Base-by-base conservation (phyloP, 306 rosid genomes). In the Dalbergia oliveri region DNA sequence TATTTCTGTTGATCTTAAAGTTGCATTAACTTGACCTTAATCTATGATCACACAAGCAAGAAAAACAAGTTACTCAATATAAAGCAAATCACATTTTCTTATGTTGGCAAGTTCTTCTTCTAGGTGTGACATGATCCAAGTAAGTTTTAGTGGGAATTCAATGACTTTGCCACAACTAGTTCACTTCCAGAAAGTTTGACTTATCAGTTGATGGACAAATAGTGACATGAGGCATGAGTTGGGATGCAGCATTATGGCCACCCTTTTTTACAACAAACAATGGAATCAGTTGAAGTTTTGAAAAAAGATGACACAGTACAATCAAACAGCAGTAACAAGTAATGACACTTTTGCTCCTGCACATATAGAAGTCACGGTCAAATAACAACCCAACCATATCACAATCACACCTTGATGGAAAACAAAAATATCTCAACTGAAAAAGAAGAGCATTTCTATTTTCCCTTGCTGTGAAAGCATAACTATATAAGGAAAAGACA, bases 221-320 rank as follows among this genome's bases (percentile, higher is more conserved):
- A 65, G 63, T 79, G 73, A 66, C 66, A 66, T 62, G 33, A 54
- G 60, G 51, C 45, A 62, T 73, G 81, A 79, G 75, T 80, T 82
- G 81, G 65, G 74, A 65, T 60, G 58, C 60, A 81, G 44, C 57
- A 58, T 77, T 64, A 77, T 79, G 59, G 4, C 70, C 69, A 80
- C 75, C 83, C 6, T 74, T 82, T 77, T 76, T 78, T 83, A 45
- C 65, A 76, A 45, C 66, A 77, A 60, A 64, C 78, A 26, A 75
- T 41, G 71, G 76, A 80, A 82, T 84, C 85, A 44, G 67, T 70
- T 71, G 72, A 84, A 77, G 79, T 23, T 21, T 43, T 53, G n/a
- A 72, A 73, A 49, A 47, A 76, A 62, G 81, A 47, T 60, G 73
- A 45, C 18, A 35, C 18, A 35, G 73, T 19, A 73, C 73, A 26